These are phyloP conservation scores for Penicillium soppii DNA, from an alignment of 495 filamentous ascomycete genomes.

Conservation along the genomic window DNA sequence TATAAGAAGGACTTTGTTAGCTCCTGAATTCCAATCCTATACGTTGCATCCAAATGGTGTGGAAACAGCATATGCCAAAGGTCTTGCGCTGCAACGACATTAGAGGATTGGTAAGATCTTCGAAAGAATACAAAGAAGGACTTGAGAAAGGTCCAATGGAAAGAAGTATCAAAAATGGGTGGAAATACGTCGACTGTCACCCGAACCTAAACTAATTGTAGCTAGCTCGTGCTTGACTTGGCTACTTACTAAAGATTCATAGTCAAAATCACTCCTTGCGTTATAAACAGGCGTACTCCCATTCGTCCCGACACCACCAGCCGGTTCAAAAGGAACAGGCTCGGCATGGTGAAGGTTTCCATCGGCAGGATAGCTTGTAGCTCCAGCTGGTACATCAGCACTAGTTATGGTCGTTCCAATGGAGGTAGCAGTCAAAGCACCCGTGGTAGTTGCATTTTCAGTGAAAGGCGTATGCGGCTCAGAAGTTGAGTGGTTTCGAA, in stretches of 20 bases:
- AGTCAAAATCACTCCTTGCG: slow-evolving; percentile 71
- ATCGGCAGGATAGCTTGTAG: slow-evolving; percentile 64
- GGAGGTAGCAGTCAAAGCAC: slow-evolving; percentile 53
- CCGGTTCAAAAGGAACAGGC: slow-evolving; percentile 72
- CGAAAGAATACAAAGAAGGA: no score
- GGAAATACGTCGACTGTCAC: no score
- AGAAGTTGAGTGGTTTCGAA: slow-evolving; percentile 25
- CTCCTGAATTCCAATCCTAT: not conserved
- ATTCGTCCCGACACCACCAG: slow-evolving; percentile 79
- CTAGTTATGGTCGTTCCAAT: slow-evolving; percentile 49
- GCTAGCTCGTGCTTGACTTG: slow-evolving; percentile 5
- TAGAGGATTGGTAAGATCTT: no score
- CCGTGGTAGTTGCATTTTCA: slow-evolving; percentile 57
- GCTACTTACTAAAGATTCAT: slow-evolving; percentile 56
- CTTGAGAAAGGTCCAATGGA: no score
- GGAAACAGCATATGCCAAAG: no score
- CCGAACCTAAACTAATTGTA: no score
- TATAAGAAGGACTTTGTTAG: slow-evolving; percentile 3
- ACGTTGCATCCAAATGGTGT: no score
- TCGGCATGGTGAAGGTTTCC: slow-evolving; percentile 63
- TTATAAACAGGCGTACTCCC: slow-evolving; percentile 71
- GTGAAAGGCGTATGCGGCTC: slow-evolving; percentile 53
- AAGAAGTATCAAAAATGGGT: no score
- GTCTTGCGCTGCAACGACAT: no score
- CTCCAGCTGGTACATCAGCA: slow-evolving; percentile 43